Evolutionary conservation across 768 basidiomycete species (phyloP), one percentile per base, ranked within the genome.

Genomic region (Collybia sordida): DNA sequence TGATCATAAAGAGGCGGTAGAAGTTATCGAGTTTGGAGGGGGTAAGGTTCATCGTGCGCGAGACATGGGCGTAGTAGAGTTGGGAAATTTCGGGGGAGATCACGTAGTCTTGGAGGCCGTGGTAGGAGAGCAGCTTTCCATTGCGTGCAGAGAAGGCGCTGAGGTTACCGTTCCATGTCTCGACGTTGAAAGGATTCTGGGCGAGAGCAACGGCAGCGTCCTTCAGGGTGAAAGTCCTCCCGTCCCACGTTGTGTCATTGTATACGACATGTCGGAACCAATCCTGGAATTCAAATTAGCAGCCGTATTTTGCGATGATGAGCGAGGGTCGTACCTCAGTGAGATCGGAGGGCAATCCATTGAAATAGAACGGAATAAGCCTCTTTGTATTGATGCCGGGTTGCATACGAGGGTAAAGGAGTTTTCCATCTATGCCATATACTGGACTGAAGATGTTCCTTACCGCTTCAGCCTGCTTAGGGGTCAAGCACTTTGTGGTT

Each of bases 111-210:
- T 51, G 51, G 17, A 49, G 51, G 5, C 55, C 55, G 21, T 56
- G 55, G 24, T 47, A 56, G 14, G 55, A 50, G 25, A 56, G 25
- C 25, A 56, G 50, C 23, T 50, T 56, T 1, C 51, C 55, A 6
- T 51, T 51, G 5, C 49, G 48, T 14, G 45, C 40, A 25, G 50
- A 21, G 35, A 56, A 56, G 2, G 42, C 45, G 1, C 51, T 46
- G 4, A 56, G 38, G 28, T 52, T 36, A n/a, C 51, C 51, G 27
- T 14, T 44, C 36, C 49, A 56, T 1, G 55, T 50, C 7, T 28
- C 25, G 12, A 53, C 52, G 18, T 49, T 45, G 24, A 49, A 51
- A 6, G 52, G 52, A 22, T 53, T 45, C 17, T 48, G 47, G 15
- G 24, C 12, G 14, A 48, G 27, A 5, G 42, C 47, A 1, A 49